phyloP scores from a whole-genome alignment of 164 flowering plant species.

The Santalum album region DNA sequence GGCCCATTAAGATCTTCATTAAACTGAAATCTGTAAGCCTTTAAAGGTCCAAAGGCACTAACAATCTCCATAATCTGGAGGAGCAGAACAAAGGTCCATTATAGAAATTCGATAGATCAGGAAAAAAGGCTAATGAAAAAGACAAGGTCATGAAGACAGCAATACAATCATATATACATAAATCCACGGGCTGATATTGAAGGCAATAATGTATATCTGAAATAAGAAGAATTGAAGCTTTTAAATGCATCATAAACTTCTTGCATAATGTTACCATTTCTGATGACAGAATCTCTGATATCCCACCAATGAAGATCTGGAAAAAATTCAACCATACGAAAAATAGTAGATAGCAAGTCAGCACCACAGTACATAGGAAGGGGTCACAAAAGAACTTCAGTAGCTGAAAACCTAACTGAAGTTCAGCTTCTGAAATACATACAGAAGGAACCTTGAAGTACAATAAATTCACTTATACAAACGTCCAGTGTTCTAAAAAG shows the following conservation, averaged over 20 bases:
- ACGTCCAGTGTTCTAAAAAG: too few species aligned
- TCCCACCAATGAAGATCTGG: constrained; percentile 92
- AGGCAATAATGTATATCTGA: too few species aligned
- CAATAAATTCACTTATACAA: too few species aligned
- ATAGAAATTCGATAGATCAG: neutral
- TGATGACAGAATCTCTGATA: constrained; percentile 60
- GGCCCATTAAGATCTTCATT: constrained; percentile 32
- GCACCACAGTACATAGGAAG: neutral
- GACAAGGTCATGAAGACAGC: neutral
- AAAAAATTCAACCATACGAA: constrained; percentile 9
- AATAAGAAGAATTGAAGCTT: neutral
- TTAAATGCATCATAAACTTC: neutral
- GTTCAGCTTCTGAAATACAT: too few species aligned
- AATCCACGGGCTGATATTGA: too few species aligned
- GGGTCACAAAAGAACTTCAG: too few species aligned
- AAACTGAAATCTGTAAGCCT: constrained; percentile 56
- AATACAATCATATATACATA: too few species aligned
- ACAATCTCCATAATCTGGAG: constrained; percentile 78
- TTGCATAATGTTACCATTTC: constrained; percentile 52
- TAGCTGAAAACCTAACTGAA: too few species aligned
- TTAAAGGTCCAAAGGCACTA: constrained; percentile 70
- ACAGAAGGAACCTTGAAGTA: too few species aligned
- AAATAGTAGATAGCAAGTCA: neutral
- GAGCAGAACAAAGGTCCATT: neutral
- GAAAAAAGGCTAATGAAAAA: neutral